Evolutionary conservation across 2,329 filamentous ascomycete genomes (phyloP).

Genomic region (Aphanocladium album): DNA sequence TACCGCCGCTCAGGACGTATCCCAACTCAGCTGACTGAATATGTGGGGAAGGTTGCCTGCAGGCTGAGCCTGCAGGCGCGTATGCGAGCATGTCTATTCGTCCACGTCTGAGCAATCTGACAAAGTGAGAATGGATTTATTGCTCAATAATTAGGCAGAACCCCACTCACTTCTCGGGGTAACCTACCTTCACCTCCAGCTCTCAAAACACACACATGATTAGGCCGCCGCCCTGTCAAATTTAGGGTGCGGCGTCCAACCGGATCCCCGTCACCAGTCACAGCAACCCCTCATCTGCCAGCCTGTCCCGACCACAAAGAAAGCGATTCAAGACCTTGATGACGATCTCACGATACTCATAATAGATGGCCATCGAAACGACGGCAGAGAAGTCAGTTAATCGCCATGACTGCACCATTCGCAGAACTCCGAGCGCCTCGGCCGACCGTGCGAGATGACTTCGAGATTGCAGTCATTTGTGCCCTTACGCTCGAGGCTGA

Average conservation of each 20-base stretch:
- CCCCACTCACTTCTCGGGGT: background rate
- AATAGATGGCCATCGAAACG: background rate
- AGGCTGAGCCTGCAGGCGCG: background rate
- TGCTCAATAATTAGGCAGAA: background rate
- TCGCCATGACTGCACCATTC: background rate
- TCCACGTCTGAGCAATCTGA: background rate
- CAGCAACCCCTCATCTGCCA: no score
- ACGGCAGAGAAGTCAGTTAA: background rate
- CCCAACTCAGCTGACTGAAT: background rate
- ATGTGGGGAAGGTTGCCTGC: background rate
- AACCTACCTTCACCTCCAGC: background rate
- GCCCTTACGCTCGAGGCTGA: slow-evolving; percentile 18
- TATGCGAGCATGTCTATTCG: background rate
- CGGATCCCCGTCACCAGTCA: no score
- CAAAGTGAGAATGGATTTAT: background rate
- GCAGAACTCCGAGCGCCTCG: background rate
- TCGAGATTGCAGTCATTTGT: slow-evolving; percentile 20
- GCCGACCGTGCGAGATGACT: slow-evolving; percentile 5
- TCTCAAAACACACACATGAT: no score
- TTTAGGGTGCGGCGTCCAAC: no score
- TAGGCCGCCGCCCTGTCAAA: no score
- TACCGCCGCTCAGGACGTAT: background rate
- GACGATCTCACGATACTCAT: background rate
- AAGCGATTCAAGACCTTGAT: background rate
- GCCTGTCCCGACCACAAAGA: no score